Evolutionary conservation across 2,329 filamentous ascomycete species (phyloP), one percentile per base, ranked within the genome.

Genomic region (Fusarium phyllophilum): DNA sequence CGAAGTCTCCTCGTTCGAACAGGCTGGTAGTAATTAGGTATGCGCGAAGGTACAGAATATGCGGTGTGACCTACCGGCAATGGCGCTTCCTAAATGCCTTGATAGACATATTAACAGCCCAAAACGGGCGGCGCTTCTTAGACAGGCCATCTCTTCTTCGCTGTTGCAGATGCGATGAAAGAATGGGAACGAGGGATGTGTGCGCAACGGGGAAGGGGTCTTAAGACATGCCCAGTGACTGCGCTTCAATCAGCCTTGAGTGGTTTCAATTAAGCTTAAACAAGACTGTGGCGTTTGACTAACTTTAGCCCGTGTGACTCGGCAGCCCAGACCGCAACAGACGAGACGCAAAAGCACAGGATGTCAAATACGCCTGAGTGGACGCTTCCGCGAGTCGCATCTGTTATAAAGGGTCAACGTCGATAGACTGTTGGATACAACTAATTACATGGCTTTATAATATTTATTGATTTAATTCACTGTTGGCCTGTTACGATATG

Each of bases 111-210:
- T 3, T 1, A 1, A 6, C 3, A 13, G 5, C 4, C 41, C 20
- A 1, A 29, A 1, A 14, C n/a, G 11, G 41, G 4, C 4, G 1
- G 33, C 1, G 0, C 0, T 1, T 48, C 0, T 36, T 18, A 8
- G 1, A 17, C 3, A 0, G 1, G 6, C 41, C 55, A 58, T 58
- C 2, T 22, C 9, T n/a, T 18, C 22, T n/a, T 58, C 29, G 39
- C 39, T 26, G 42, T 49, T 36, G 24, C 33, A 34, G 24, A 49
- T 36, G 18, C 41, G 14, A 49, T 48, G 9, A 17, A 4, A 11
- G 15, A 26, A 36, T 2, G 18, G 31, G 20, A n/a, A 11, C 2
- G 10, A 36, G 18, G 31, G 9, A 29, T 4, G 8, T 1, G 13
- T n/a, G n/a, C 8, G 2, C 20, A 17, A n/a, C 2, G 31, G 41